A percentile compares a stretch with the other conserved stretches of the same genome.
Evolutionary conservation across 1,284 basidiomycete genomes (phyloP).

Genomic region (Rhodotorula sp.): DNA sequence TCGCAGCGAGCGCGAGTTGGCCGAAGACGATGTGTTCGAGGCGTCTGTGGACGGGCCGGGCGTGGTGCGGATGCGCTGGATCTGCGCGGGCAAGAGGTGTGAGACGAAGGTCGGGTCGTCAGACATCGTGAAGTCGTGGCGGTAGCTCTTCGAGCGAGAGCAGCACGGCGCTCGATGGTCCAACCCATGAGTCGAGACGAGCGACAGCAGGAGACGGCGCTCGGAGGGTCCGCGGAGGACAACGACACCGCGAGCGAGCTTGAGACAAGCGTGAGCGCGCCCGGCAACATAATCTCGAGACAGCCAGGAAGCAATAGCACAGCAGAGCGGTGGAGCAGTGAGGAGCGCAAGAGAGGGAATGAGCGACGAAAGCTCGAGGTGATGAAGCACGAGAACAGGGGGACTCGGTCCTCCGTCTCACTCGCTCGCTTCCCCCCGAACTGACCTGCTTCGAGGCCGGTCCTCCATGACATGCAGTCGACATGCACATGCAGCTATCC

Average conservation of each 20-base stretch:
- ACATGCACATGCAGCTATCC: background rate
- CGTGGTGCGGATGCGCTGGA: background rate
- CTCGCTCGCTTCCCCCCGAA: background rate
- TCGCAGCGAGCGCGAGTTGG: background rate
- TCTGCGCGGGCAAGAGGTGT: constrained; percentile 7
- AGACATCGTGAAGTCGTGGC: background rate
- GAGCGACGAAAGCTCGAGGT: background rate
- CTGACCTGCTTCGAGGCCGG: no score
- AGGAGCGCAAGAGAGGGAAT: no score
- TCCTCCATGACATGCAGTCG: no score
- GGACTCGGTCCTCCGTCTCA: background rate
- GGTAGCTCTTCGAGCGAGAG: background rate
- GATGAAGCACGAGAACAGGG: background rate
- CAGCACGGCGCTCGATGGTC: no score
- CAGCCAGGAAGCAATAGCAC: no score
- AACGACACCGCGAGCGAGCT: background rate
- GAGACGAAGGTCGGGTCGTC: background rate
- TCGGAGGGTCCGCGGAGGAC: background rate
- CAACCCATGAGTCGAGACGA: background rate
- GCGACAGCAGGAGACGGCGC: background rate
- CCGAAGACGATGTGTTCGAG: constrained; percentile 2
- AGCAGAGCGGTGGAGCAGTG: background rate
- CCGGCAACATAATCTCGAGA: no score
- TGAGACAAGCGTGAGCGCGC: no score
- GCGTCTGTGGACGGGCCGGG: constrained; percentile 17